phyloP scores from a whole-genome alignment of 2,329 filamentous ascomycete genomes.

The Cylindrodendrum hubeiense region DNA sequence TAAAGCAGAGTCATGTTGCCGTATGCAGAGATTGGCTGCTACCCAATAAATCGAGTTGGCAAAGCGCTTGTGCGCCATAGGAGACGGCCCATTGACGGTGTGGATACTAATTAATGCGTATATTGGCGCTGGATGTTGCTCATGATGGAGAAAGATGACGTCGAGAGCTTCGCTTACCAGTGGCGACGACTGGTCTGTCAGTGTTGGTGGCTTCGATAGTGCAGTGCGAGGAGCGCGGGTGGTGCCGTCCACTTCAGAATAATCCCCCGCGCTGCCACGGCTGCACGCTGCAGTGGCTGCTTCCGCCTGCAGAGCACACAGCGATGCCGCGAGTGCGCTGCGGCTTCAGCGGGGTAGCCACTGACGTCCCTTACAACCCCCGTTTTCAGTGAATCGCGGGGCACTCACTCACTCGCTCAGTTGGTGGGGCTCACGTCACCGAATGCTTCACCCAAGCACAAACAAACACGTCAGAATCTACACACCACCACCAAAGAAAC shows the following conservation, averaged over 20 bases:
- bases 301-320: no score
- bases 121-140: background rate
- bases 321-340: background rate
- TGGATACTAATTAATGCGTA: background rate
- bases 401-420: background rate
- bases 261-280: background rate
- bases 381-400: background rate
- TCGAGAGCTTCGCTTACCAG: conserved; percentile 15
- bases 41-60: conserved; percentile 14
- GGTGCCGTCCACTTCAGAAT: background rate
- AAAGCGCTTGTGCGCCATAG: background rate
- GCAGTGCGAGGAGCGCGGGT: background rate
- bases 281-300: background rate
- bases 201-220: conserved; percentile 15
- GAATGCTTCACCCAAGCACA: background rate
- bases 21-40: conserved; percentile 10
- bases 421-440: background rate
- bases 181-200: conserved; percentile 12
- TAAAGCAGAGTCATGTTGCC: conserved; percentile 16
- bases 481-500: background rate
- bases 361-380: background rate
- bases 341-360: background rate
- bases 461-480: background rate
- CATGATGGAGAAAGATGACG: background rate
- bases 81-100: background rate